Percentiles rank a stretch among this genome's conserved stretches.
Evolutionary conservation across 495 filamentous ascomycete species (phyloP).

Genomic region (Ramalina intermedia): DNA sequence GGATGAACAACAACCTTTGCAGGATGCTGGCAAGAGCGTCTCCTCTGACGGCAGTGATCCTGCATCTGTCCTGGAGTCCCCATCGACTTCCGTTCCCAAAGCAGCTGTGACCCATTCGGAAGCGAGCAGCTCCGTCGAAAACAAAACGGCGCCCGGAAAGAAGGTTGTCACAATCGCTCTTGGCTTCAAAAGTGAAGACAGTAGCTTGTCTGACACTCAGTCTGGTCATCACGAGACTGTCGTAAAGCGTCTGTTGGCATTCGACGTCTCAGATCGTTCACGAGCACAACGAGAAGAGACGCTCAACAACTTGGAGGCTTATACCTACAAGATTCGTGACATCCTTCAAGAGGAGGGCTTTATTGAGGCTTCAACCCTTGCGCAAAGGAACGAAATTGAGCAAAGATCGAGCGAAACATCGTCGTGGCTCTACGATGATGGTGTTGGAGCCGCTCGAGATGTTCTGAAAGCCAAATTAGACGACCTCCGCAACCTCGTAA

Average conservation of each 20-base stretch:
- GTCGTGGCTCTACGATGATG: conserved; percentile 86
- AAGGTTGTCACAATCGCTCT: conserved; percentile 57
- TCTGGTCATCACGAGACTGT: conserved; percentile 49
- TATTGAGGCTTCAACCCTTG: conserved; percentile 47
- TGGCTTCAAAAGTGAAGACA: conserved; percentile 41
- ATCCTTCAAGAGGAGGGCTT: conserved; percentile 64
- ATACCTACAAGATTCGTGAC: conserved; percentile 80
- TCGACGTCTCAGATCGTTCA: conserved; percentile 67
- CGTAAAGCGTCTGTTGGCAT: conserved; percentile 58
- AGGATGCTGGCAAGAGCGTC: conserved; percentile 40
- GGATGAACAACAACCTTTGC: conserved; percentile 57
- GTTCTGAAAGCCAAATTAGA: conserved; percentile 28
- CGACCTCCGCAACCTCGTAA: conserved; percentile 44
- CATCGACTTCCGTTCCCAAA: conserved; percentile 32
- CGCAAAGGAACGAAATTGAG: conserved; percentile 46
- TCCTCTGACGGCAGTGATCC: conserved; percentile 26
- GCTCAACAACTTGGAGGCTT: conserved; percentile 84
- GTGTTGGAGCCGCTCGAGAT: conserved; percentile 44
- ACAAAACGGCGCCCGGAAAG: conserved; percentile 45
- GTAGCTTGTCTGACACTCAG: conserved; percentile 42
- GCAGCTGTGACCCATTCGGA: conserved; percentile 26
- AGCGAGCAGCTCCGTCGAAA: conserved; percentile 20
- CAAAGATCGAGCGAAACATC: conserved; percentile 49
- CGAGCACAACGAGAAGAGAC: conserved; percentile 71
- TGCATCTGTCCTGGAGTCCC: conserved; percentile 31